A percentile compares a stretch with the other conserved stretches of the same genome.
Evolutionary conservation across 345 rosid species (phyloP).

Genomic region (Brassica rapa): DNA sequence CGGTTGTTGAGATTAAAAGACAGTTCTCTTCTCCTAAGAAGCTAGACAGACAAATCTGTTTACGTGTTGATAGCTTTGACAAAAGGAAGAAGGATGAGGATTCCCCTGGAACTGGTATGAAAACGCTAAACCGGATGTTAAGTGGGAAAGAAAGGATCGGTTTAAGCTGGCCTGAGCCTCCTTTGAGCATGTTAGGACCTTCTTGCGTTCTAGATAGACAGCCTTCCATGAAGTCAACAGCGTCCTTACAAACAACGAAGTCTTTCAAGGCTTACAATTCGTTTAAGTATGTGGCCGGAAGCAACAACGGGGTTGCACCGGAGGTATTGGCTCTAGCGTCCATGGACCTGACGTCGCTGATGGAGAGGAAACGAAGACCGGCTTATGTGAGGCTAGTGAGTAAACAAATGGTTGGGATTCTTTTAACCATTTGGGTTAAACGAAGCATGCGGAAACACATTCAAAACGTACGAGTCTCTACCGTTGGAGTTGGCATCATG

Average conservation of each 20-base stretch:
- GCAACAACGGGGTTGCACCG: constrained; percentile 44
- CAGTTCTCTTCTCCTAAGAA: constrained; percentile 64
- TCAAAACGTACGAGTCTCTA: constrained; percentile 79
- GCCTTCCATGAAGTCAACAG: constrained; percentile 56
- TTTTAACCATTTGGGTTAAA: constrained; percentile 87
- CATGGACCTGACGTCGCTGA: constrained; percentile 60
- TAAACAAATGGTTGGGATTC: constrained; percentile 94
- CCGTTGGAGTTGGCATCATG: constrained; percentile 95
- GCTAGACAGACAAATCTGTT: constrained; percentile 65
- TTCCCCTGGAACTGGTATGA: constrained; percentile 26
- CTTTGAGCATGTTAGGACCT: constrained; percentile 57
- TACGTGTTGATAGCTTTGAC: constrained; percentile 45
- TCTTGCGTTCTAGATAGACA: constrained; percentile 63
- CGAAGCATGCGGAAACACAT: constrained; percentile 79
- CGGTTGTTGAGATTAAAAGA: constrained; percentile 46
- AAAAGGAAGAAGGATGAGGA: constrained; percentile 26
- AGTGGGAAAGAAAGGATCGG: constrained; percentile 79
- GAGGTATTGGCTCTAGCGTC: constrained; percentile 53
- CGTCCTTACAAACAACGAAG: constrained; percentile 55
- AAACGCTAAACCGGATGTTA: constrained; percentile 55
- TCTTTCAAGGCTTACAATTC: constrained; percentile 64
- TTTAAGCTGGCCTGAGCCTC: constrained; percentile 93
- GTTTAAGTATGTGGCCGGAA: constrained; percentile 56
- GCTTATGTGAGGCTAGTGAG: constrained; percentile 83
- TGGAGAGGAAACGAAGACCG: constrained; percentile 72